Conservation (phyloP, 164 flowering plant species). For the Magnolia sinica region DNA sequence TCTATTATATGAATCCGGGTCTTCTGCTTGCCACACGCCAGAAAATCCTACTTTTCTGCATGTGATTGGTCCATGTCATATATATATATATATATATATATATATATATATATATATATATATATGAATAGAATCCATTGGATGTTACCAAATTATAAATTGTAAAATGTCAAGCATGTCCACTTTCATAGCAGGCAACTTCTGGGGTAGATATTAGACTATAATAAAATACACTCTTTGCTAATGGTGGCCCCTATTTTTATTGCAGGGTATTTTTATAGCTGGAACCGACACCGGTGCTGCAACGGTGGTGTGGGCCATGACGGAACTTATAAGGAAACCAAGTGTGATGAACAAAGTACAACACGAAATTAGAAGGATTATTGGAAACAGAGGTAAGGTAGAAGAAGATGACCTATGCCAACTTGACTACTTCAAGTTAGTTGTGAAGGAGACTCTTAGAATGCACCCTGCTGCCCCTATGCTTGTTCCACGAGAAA, state of each 20-base stretch:
- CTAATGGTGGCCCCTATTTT: neutral
- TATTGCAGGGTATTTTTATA: neutral
- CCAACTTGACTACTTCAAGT: neutral
- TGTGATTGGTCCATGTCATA: no score
- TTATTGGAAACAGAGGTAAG: neutral
- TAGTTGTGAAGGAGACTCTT: neutral
- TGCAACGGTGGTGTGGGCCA: neutral
- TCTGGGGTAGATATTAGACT: no score
- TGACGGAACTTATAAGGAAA: neutral
- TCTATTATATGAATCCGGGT: no score
- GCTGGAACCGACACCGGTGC: conserved; percentile 1
- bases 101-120: no score
- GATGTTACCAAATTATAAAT: no score
- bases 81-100: no score
- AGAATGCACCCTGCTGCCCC: conserved; percentile 1
- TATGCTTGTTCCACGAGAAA: conserved; percentile 2
- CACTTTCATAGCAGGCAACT: no score
- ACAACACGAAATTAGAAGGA: conserved; percentile 2
- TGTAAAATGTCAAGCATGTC: no score
- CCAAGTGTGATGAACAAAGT: neutral
- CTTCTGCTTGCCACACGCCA: no score
- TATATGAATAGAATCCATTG: no score
- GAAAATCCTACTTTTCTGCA: no score
- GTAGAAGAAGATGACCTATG: conserved; percentile 3
- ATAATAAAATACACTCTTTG: no score